Conservation (phyloP, 148 eudicot genomes). For the Euryodendron excelsum region DNA sequence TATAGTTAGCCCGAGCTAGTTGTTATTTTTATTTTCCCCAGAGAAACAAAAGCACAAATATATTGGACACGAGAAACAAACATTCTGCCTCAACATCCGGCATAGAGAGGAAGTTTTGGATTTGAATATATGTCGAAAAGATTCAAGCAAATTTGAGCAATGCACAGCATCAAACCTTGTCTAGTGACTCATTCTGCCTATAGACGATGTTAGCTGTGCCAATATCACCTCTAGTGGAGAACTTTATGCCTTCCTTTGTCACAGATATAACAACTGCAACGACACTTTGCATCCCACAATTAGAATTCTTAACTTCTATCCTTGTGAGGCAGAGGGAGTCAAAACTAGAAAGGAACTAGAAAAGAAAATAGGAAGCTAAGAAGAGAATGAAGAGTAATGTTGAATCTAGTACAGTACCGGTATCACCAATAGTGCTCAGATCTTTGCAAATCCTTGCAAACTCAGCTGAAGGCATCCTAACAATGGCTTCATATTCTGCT, state of each 20-base stretch:
- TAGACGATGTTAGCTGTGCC: slow-evolving; percentile 63
- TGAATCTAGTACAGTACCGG: slow-evolving; percentile 30
- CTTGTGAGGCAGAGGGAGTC: too few relatives aligned
- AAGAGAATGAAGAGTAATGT: neutral
- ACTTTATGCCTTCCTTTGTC: slow-evolving; percentile 67
- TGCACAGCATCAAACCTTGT: slow-evolving; percentile 39
- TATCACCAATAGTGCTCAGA: slow-evolving; percentile 60
- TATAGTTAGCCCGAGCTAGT: neutral
- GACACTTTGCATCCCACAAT: slow-evolving; percentile 11
- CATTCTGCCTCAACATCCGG: neutral
- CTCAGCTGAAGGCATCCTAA: slow-evolving; percentile 60
- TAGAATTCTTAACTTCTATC: neutral
- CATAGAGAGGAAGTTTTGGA: neutral
- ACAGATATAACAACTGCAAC: slow-evolving; percentile 55
- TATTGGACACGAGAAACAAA: neutral
- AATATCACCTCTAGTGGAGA: slow-evolving; percentile 69
- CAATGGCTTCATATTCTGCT: slow-evolving; percentile 61
- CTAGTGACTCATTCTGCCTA: slow-evolving; percentile 47
- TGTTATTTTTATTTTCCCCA: neutral
- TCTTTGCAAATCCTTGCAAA: slow-evolving; percentile 53
- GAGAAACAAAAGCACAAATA: neutral
- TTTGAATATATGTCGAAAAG: neutral
- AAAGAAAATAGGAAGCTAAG: neutral
- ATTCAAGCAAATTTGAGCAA: neutral
- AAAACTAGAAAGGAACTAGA: neutral